Base-by-base conservation (phyloP, 2,329 filamentous ascomycete species). In the Colletotrichum euphorbiae region DNA sequence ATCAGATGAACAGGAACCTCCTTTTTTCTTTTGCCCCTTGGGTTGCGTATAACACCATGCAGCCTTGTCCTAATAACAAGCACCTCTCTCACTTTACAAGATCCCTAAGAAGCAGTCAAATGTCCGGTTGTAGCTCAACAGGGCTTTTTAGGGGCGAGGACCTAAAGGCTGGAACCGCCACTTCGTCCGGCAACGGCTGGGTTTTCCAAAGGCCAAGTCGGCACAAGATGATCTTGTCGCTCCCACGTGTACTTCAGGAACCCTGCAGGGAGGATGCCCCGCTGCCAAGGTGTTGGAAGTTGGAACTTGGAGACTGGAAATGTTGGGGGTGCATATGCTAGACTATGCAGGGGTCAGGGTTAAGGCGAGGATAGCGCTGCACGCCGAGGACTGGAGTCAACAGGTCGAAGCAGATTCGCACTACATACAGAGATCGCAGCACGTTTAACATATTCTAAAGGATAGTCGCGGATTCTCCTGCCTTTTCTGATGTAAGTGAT, bases 251-350 rank as follows among this genome's bases (percentile, higher is more conserved):
- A 33, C 42, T 28, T 51, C 31, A 67, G 58, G 57, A 67, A 33
- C 17, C 40, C 19, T 54, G 50, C 57, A 67, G 63, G 57, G 50
- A 51, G 46, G 52, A 55, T 50, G 48, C 42, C 58, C 63, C 63
- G 19, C 57, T 33, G 58, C 63, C 63, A 48, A 59, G 56, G 48
- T 48, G 43, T 17, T 17, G 31, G n/a, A n/a, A n/a, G n/a, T n/a
- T n/a, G n/a, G n/a, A n/a, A n/a, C n/a, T n/a, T n/a, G n/a, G 56
- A 48, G 43, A 40, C 56, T 28, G 42, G 28, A 28, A 24, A 36
- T 48, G 36, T 36, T 31, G 17, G 19, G 12, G 19, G 56, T 33
- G 28, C 15, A 24, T 15, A 12, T 52, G 48, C 48, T 52, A 28
- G 42, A 21, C 15, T 17, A n/a, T 12, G 28, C 56, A 59, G 33